Evolutionary conservation across 1,284 basidiomycete species (phyloP), one percentile per base, ranked within the genome.

Genomic region (Ceratobasidium sp.): DNA sequence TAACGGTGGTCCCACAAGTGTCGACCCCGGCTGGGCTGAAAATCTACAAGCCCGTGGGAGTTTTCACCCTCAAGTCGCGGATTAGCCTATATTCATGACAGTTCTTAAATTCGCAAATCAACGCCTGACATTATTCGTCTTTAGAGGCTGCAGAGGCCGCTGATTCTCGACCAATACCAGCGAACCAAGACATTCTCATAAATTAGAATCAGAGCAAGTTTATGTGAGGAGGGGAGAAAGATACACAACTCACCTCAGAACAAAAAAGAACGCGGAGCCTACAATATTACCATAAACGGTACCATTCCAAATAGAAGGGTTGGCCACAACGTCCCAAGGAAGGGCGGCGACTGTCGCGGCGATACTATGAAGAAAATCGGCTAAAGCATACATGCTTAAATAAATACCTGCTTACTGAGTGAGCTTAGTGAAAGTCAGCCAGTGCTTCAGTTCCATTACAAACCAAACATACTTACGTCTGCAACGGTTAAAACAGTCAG

Each of bases 221-320:
- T 43, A 61, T 46, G 45, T 45, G 21, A n/a, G 14, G 45, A 23
- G 6, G 53, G 23, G 30, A 16, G 30, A 23, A 52, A 10, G 23
- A 16, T 32, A 41, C 14, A 21, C 23, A 32, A 76, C 80, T 60
- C 77, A 89, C 90, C 91, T 85, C 74, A 83, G 82, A 39, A 81
- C 71, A 62, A 89, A 83, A 52, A 92, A 82, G 46, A 89, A 80
- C 41, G 88, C 74, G 23, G 86, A 85, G 72, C 86, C 81, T 2
- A 88, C 87, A 77, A 92, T 88, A 77, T 92, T 93, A 39, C 91
- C 91, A 76, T 92, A 90, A 0, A 87, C 90, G 82, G 86, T 88
- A 18, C 83, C 78, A 79, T 92, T 92, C 91, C 90, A 93, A 18
- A 78, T 76, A 8, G 77, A 76, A 48, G 85, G 81, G 34, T 81